Conservation (phyloP, 345 rosid species). For the Eucalyptus erythrocorys region DNA sequence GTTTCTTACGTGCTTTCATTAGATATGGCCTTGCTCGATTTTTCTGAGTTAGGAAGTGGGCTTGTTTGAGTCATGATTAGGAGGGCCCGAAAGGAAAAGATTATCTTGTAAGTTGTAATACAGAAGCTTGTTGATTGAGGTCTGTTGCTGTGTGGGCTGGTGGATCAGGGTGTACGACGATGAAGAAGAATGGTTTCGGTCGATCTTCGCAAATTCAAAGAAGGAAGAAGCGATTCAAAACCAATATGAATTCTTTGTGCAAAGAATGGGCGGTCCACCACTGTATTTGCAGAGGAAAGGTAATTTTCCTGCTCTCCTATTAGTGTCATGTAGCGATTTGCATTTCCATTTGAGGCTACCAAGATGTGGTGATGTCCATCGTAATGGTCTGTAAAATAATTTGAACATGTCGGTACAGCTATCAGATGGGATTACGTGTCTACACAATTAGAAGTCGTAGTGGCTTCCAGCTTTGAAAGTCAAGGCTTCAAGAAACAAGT, state of each 20-base stretch:
- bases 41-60: background rate
- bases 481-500: background rate
- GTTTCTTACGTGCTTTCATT: background rate
- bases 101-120: background rate
- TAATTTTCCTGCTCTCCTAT: background rate
- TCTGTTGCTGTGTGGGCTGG: background rate
- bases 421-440: background rate
- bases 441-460: background rate
- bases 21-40: background rate
- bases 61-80: background rate
- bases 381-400: background rate
- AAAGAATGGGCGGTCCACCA: constrained; percentile 94
- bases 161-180: constrained; percentile 67
- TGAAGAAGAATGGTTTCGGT: constrained; percentile 81
- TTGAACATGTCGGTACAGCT: background rate
- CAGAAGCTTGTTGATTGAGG: background rate
- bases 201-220: constrained; percentile 55
- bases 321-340: background rate
- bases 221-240: constrained; percentile 90
- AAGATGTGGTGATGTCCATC: background rate
- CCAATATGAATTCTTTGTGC: constrained; percentile 87
- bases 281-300: constrained; percentile 68
- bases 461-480: background rate
- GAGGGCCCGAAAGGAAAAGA: background rate
- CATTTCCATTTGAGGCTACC: background rate